These are phyloP conservation scores for Rhizophagus clarus DNA, from an alignment of 192 early-diverging fungal species.

Conservation along the genomic window DNA sequence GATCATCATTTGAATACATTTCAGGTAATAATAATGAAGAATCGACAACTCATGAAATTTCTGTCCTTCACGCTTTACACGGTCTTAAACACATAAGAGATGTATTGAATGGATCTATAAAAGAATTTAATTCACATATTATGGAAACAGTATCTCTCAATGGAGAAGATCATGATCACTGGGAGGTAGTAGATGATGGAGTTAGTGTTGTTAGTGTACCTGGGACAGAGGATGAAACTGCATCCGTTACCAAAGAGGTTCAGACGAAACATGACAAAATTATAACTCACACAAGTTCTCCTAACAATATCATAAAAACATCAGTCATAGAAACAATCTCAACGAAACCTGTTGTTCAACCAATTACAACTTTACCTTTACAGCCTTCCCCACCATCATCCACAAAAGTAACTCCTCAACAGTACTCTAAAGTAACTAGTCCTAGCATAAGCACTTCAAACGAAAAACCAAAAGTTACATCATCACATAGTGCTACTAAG, in stretches of 20 bases:
- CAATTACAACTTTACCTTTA: neutral
- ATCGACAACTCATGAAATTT: slow-evolving; percentile 38
- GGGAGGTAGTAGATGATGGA: slow-evolving; percentile 32
- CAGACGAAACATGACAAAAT: slow-evolving; percentile 16
- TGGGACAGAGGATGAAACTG: slow-evolving; percentile 29
- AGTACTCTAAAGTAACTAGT: neutral
- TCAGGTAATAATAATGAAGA: slow-evolving; percentile 12
- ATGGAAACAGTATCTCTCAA: slow-evolving; percentile 25
- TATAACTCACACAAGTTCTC: neutral
- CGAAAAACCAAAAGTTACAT: neutral
- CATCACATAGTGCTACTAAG: neutral
- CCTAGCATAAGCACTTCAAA: neutral
- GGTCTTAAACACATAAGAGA: slow-evolving; percentile 60
- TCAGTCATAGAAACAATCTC: neutral
- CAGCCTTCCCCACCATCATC: neutral
- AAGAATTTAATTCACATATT: slow-evolving; percentile 45
- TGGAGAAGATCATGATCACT: slow-evolving; percentile 32
- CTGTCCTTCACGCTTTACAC: slow-evolving; percentile 42
- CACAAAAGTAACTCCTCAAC: neutral
- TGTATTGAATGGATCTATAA: slow-evolving; percentile 47
- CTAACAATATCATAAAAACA: neutral
- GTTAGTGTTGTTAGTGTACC: slow-evolving; percentile 30
- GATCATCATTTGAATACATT: slow-evolving; percentile 30
- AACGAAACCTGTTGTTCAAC: neutral
- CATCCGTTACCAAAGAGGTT: slow-evolving; percentile 7